These are phyloP conservation scores for Ammopiptanthus mongolicus DNA, from an alignment of 306 rosid species.

Conservation along the genomic window DNA sequence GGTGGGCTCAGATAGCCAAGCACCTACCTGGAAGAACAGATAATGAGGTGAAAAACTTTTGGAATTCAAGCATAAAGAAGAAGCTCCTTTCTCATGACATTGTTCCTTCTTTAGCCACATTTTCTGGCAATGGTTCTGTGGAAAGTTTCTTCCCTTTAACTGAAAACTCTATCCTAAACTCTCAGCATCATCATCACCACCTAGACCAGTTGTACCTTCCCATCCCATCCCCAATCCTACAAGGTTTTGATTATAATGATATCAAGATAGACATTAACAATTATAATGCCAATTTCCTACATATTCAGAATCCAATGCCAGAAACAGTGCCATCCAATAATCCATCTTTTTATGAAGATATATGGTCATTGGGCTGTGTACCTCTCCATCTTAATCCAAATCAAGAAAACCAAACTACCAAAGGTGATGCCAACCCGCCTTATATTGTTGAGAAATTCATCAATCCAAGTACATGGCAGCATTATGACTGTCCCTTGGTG, in stretches of 20 bases:
- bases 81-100: conserved; percentile 64
- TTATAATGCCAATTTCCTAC: conserved; percentile 25
- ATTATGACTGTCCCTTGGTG: conserved; percentile 15
- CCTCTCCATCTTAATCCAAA: conserved; percentile 32
- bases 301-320: conserved; percentile 31
- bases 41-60: conserved; percentile 95
- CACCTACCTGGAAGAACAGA: conserved; percentile 99
- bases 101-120: conserved; percentile 43
- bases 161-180: conserved; percentile 46
- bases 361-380: conserved; percentile 36
- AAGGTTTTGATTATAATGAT: conserved; percentile 36
- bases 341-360: conserved; percentile 36
- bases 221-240: conserved; percentile 43
- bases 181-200: conserved; percentile 17
- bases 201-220: conserved; percentile 48
- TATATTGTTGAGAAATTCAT: conserved; percentile 27
- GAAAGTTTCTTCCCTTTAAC: conserved; percentile 55
- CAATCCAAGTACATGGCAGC: conserved; percentile 33
- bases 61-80: conserved; percentile 98
- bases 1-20: conserved; percentile 98
- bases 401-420: conserved; percentile 35
- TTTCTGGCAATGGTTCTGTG: conserved; percentile 33
- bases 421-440: conserved; percentile 14
- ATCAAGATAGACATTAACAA: conserved; percentile 35
- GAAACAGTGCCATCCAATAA: conserved; percentile 25